phyloP scores from a whole-genome alignment of 805 yeast species.

The Ogataea thermomethanolica region DNA sequence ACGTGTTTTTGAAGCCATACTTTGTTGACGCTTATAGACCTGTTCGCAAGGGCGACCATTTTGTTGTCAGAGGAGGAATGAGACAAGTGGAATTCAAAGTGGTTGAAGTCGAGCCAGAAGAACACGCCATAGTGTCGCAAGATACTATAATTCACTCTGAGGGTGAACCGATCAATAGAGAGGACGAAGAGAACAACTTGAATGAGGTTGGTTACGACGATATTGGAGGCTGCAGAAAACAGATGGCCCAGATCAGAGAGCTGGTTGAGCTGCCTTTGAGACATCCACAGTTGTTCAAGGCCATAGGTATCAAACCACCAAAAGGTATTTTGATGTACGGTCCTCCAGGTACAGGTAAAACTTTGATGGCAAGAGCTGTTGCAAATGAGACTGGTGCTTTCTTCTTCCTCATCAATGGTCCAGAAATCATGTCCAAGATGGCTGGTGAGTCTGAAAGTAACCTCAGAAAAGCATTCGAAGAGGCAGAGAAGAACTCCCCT shows the following conservation, averaged over 20 bases:
- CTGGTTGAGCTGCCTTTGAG: constrained; percentile 96
- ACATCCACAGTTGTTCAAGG: constrained; percentile 96
- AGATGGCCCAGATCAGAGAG: constrained; percentile 99
- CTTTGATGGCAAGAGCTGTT: constrained; percentile 99
- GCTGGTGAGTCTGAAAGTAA: constrained; percentile 99
- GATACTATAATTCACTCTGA: constrained; percentile 98
- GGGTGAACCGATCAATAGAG: constrained; percentile 98
- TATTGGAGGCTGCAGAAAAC: constrained; percentile 98
- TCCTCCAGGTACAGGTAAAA: constrained; percentile 99
- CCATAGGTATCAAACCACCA: constrained; percentile 98
- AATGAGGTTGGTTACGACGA: constrained; percentile 98
- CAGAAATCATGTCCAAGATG: constrained; percentile 99
- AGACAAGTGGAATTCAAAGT: constrained; percentile 98
- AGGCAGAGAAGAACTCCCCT: constrained; percentile 98
- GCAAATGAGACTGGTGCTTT: constrained; percentile 99
- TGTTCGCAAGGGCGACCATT: constrained; percentile 94
- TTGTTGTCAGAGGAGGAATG: constrained; percentile 98
- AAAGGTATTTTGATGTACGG: constrained; percentile 98
- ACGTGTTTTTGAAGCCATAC: constrained; percentile 94
- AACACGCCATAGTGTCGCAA: constrained; percentile 96
- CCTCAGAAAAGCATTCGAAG: constrained; percentile 96
- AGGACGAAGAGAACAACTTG: constrained; percentile 94
- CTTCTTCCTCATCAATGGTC: constrained; percentile 96
- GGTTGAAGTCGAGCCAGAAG: constrained; percentile 97
- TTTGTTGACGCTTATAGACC: constrained; percentile 99